phyloP scores from a whole-genome alignment of 805 yeast genomes.

The Suhomyces kilbournensis region DNA sequence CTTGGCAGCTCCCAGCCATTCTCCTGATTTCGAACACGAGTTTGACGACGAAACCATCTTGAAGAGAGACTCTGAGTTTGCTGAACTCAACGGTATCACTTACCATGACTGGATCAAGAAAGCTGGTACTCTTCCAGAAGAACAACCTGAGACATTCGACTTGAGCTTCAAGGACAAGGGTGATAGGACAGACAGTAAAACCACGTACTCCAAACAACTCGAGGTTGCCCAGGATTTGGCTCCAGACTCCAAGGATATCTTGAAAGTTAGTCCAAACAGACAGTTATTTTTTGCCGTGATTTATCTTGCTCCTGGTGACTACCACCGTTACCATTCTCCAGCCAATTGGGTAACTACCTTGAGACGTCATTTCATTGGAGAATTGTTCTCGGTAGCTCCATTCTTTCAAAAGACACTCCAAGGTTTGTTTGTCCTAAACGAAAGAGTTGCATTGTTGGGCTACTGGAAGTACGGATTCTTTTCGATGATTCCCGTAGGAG shows the following conservation, averaged over 20 bases:
- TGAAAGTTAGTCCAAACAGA: slow-evolving; percentile 38
- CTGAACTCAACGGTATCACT: slow-evolving; percentile 70
- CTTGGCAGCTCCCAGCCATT: slow-evolving; percentile 55
- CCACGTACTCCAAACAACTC: slow-evolving; percentile 33
- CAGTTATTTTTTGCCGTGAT: slow-evolving; percentile 84
- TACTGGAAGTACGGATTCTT: slow-evolving; percentile 97
- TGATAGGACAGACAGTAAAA: slow-evolving; percentile 46
- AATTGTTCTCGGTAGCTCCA: slow-evolving; percentile 93
- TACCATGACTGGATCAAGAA: slow-evolving; percentile 67
- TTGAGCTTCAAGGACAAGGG: slow-evolving; percentile 62
- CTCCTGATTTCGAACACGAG: slow-evolving; percentile 43
- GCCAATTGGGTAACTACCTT: slow-evolving; percentile 91
- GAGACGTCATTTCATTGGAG: slow-evolving; percentile 95
- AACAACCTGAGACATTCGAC: slow-evolving; percentile 36
- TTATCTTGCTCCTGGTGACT: slow-evolving; percentile 96
- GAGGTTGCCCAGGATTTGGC: slow-evolving; percentile 42
- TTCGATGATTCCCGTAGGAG: slow-evolving; percentile 99
- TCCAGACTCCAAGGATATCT: slow-evolving; percentile 29
- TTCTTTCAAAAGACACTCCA: slow-evolving; percentile 85
- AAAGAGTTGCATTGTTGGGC: slow-evolving; percentile 91
- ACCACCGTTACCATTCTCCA: slow-evolving; percentile 96
- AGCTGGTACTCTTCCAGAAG: slow-evolving; percentile 40
- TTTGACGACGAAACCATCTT: slow-evolving; percentile 41
- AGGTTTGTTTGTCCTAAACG: slow-evolving; percentile 87
- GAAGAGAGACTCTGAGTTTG: slow-evolving; percentile 67